A percentile compares a stretch with the other conserved stretches of the same genome.
Evolutionary conservation across 2,329 filamentous ascomycete genomes (phyloP).

Genomic region (Exophiala sp.): DNA sequence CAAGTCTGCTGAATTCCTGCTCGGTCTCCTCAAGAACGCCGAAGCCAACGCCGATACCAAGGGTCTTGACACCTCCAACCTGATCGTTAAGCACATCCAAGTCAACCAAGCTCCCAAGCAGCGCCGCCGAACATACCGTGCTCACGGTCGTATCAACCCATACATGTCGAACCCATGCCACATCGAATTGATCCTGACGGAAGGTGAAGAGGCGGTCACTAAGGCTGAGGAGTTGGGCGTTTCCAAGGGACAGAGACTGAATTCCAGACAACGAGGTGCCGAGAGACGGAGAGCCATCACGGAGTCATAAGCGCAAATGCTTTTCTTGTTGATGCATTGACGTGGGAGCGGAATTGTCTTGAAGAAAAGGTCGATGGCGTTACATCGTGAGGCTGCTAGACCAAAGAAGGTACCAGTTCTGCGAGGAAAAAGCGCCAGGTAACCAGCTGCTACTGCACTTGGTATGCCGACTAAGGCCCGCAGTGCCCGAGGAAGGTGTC

Average conservation of each 20-base stretch:
- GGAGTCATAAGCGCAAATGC: constrained; percentile 31
- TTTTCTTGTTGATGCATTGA: not conserved
- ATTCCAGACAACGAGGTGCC: constrained; percentile 84
- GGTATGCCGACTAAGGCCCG: too few relatives aligned
- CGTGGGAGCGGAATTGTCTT: not conserved
- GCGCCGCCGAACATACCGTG: constrained; percentile 98
- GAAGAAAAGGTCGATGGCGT: not conserved
- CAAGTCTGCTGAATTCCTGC: constrained; percentile 98
- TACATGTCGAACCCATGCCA: constrained; percentile 99
- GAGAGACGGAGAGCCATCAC: constrained; percentile 61
- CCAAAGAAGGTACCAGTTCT: not conserved
- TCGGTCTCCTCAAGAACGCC: constrained; percentile 95
- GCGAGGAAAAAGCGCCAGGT: too few relatives aligned
- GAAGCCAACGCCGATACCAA: constrained; percentile 96
- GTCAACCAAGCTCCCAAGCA: constrained; percentile 99
- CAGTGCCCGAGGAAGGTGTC: too few relatives aligned
- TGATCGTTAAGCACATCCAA: constrained; percentile 99
- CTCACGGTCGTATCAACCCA: constrained; percentile 99
- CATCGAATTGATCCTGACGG: constrained; percentile 99
- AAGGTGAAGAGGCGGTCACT: constrained; percentile 92
- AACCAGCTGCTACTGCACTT: too few relatives aligned
- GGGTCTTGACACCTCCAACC: constrained; percentile 94
- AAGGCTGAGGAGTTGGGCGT: constrained; percentile 69
- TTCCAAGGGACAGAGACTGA: constrained; percentile 66
- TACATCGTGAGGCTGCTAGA: not conserved